These are phyloP conservation scores for Phyllosticta capitalensis DNA, from an alignment of 2,329 filamentous ascomycete species.

Conservation along the genomic window DNA sequence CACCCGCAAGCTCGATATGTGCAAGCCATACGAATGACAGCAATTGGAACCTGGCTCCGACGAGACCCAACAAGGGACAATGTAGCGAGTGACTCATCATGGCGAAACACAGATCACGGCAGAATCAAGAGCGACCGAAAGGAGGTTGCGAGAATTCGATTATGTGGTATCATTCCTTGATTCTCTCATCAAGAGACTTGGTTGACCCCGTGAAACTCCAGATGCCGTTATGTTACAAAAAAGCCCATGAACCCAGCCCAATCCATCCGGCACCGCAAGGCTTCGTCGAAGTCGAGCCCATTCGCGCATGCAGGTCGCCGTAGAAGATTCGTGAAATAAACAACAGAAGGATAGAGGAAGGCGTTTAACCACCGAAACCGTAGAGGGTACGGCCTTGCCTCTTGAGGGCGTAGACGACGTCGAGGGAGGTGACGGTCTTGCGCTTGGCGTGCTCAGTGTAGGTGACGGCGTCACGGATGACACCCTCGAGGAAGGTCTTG, in stretches of 20 bases:
- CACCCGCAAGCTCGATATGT: too few species aligned
- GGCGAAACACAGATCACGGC: not conserved
- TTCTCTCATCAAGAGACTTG: not conserved
- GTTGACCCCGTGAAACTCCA: not conserved
- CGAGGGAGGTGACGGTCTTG: constrained; percentile 58
- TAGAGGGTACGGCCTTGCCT: constrained; percentile 57
- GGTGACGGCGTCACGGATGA: constrained; percentile 70
- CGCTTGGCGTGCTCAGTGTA: constrained; percentile 79
- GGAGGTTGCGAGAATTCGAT: not conserved
- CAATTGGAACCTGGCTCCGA: too few species aligned
- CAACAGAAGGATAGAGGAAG: not conserved
- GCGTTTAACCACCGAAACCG: constrained; percentile 55
- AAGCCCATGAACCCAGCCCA: not conserved
- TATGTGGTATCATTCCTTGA: not conserved
- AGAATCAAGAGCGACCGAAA: not conserved
- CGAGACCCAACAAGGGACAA: too few species aligned
- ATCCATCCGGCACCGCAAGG: not conserved
- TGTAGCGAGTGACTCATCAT: too few species aligned
- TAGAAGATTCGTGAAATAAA: not conserved
- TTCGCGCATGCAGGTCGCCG: not conserved
- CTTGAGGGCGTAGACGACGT: constrained; percentile 56
- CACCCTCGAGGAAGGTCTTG: constrained; percentile 75
- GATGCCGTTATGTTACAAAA: not conserved
- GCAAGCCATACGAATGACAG: too few species aligned
- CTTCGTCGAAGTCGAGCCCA: not conserved